phyloP scores from a whole-genome alignment of 148 eudicot genomes.

The Vaccinium corymbosum region DNA sequence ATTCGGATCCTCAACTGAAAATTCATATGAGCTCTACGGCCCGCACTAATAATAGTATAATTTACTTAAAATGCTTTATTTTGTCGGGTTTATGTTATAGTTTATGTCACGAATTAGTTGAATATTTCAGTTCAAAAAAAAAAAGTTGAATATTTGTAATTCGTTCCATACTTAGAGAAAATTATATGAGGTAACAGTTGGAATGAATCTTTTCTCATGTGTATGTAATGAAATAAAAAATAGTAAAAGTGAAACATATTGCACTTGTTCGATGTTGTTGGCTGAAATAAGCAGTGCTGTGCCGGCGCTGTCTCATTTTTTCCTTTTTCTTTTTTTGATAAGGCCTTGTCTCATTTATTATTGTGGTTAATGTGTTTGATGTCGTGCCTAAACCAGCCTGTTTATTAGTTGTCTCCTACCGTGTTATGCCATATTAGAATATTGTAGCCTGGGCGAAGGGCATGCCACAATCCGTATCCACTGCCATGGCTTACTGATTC shows the following conservation, averaged over 20 bases:
- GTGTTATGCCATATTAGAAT: neutral
- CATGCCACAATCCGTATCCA: too few species aligned
- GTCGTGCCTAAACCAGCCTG: neutral
- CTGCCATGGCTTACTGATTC: neutral
- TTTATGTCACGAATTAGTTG: neutral
- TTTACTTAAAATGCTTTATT: neutral
- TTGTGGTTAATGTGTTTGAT: neutral
- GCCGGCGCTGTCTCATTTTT: neutral
- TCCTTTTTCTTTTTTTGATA: too few species aligned
- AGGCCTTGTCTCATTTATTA: neutral
- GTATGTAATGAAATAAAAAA: too few species aligned
- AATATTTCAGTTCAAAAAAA: neutral
- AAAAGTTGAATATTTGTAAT: neutral
- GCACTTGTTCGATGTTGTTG: too few species aligned
- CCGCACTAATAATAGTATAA: neutral
- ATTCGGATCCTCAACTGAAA: neutral
- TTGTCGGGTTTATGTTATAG: neutral
- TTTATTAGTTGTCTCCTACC: neutral
- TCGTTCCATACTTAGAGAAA: neutral
- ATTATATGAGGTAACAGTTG: neutral
- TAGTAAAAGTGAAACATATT: too few species aligned
- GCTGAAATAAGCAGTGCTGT: neutral
- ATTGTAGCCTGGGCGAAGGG: neutral
- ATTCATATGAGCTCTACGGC: neutral
- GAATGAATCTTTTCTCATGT: neutral